Conservation (phyloP, 192 early-diverging fungal species). For the Tieghemiomyces parasiticus region DNA sequence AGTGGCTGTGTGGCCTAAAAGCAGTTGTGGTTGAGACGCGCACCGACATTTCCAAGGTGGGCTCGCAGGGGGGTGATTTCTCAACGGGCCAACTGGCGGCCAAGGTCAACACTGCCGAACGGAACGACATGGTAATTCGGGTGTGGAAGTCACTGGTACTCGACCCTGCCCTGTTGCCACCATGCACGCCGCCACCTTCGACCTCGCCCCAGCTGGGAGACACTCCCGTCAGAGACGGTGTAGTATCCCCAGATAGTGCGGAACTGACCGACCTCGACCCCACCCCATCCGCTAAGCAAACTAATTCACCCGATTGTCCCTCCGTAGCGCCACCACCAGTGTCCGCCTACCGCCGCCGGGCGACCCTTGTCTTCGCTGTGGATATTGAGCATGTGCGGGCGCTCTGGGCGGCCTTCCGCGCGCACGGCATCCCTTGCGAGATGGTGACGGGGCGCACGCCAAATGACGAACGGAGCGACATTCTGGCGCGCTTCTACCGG, state of each 20-base stretch:
- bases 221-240: too few relatives aligned
- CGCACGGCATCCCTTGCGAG: constrained; percentile 23
- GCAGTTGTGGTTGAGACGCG: constrained; percentile 50
- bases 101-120: constrained; percentile 34
- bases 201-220: too few relatives aligned
- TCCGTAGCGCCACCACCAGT: not conserved
- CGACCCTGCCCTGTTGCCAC: too few relatives aligned
- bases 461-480: constrained; percentile 30
- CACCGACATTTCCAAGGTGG: constrained; percentile 32
- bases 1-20: constrained; percentile 53
- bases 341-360: constrained; percentile 25
- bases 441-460: constrained; percentile 39
- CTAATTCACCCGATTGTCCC: too few relatives aligned
- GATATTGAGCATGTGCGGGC: constrained; percentile 59
- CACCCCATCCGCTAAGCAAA: too few relatives aligned
- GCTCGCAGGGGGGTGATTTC: constrained; percentile 44
- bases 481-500: constrained; percentile 42
- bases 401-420: constrained; percentile 36
- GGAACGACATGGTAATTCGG: constrained; percentile 50
- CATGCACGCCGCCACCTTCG: too few relatives aligned
- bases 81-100: constrained; percentile 29
- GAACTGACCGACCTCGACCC: too few relatives aligned
- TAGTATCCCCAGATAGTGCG: too few relatives aligned
- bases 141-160: constrained; percentile 39
- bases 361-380: constrained; percentile 78